Percentiles rank a stretch among this genome's conserved stretches.
Conservation (phyloP, 257 asterid genomes). For the Jacaranda copaia region DNA sequence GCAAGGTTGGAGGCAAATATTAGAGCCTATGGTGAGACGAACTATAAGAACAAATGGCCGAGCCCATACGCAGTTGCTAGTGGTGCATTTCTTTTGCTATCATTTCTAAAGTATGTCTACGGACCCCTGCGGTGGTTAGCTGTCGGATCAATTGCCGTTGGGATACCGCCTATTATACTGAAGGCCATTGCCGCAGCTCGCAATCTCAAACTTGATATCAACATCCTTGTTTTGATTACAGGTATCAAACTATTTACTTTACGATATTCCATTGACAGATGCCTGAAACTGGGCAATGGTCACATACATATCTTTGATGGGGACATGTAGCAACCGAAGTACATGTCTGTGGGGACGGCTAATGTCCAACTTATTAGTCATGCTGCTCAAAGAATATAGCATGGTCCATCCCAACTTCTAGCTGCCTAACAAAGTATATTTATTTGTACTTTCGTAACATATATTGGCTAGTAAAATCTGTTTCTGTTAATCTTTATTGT, state of each 20-base stretch:
- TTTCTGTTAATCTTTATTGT: background rate
- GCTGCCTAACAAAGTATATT: constrained; percentile 10
- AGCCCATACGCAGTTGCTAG: constrained; percentile 68
- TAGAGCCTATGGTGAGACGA: constrained; percentile 49
- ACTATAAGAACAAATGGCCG: constrained; percentile 71
- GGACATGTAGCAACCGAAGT: background rate
- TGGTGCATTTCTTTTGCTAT: constrained; percentile 62
- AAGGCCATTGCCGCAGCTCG: constrained; percentile 60
- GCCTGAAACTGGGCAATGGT: background rate
- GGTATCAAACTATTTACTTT: constrained; percentile 44
- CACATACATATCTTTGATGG: background rate
- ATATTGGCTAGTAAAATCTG: background rate
- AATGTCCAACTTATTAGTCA: background rate
- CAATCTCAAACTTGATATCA: constrained; percentile 60
- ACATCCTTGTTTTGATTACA: constrained; percentile 79
- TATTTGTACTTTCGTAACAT: background rate
- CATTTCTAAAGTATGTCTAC: constrained; percentile 54
- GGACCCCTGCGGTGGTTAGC: constrained; percentile 80
- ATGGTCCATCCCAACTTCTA: background rate
- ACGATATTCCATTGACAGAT: background rate
- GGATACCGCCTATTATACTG: constrained; percentile 61
- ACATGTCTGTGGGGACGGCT: background rate
- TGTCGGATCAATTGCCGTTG: constrained; percentile 64
- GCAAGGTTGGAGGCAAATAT: constrained; percentile 81
- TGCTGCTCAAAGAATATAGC: background rate